Conservation (phyloP, 257 asterid genomes). For the Capsicum chinense region DNA sequence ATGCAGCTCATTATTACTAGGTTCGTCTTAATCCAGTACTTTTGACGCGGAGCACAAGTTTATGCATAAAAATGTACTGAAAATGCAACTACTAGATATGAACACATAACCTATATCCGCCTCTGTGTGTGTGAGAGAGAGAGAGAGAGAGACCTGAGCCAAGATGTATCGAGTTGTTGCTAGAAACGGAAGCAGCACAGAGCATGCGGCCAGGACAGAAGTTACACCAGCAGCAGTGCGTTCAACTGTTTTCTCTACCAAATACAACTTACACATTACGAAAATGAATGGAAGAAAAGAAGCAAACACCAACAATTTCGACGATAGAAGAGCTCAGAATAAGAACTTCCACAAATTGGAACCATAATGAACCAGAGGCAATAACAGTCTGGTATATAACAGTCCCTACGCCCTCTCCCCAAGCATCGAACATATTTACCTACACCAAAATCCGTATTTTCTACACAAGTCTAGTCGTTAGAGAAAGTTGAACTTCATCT, state of each 20-base stretch:
- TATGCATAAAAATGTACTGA: too few species aligned
- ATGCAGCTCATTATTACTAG: too few species aligned
- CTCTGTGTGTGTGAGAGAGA: too few species aligned
- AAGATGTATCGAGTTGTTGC: too few species aligned
- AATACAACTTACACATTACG: slow-evolving; percentile 14
- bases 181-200: too few species aligned
- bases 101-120: too few species aligned
- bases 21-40: too few species aligned
- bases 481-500: neutral
- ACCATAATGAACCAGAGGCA: neutral
- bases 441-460: neutral
- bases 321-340: slow-evolving; percentile 9
- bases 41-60: too few species aligned
- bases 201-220: slow-evolving; percentile 59
- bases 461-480: neutral
- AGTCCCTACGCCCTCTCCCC: neutral
- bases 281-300: slow-evolving; percentile 23
- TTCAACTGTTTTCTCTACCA: slow-evolving; percentile 86
- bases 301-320: neutral
- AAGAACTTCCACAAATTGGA: neutral
- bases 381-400: neutral
- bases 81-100: too few species aligned
- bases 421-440: neutral
- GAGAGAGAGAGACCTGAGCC: too few species aligned
- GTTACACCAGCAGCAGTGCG: slow-evolving; percentile 97